Evolutionary conservation across 1,284 basidiomycete species (phyloP).

Genomic region (Kwoniella shivajii): DNA sequence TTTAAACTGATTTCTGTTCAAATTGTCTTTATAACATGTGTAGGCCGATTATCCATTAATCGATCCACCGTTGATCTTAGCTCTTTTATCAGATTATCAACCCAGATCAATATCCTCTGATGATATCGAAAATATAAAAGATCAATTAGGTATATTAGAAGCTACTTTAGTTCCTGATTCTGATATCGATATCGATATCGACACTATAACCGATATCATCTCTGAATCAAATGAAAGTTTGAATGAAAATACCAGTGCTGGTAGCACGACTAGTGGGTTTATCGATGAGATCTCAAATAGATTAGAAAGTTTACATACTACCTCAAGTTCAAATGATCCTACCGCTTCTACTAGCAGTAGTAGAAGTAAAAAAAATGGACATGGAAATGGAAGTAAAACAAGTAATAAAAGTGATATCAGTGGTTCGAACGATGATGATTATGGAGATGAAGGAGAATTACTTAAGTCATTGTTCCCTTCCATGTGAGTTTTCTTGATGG

Average conservation of each 20-base stretch:
- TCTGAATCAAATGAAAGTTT: conserved; percentile 1
- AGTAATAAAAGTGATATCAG: not conserved
- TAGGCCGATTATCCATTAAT: conserved; percentile 50
- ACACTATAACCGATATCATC: not conserved
- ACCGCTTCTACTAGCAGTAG: not conserved
- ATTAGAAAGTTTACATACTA: conserved; percentile 3
- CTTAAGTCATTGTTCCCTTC: conserved; percentile 37
- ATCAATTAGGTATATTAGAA: conserved; percentile 49
- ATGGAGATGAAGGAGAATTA: conserved; percentile 27
- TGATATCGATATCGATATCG: conserved; percentile 3
- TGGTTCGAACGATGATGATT: not conserved
- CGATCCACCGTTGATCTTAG: conserved; percentile 44
- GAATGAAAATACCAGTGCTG: conserved; percentile 10
- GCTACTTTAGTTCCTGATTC: conserved; percentile 48
- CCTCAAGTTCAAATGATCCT: not conserved
- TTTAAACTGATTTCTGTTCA: not conserved
- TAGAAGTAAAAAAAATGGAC: conserved; percentile 4
- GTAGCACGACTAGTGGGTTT: not conserved
- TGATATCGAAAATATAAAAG: conserved; percentile 32
- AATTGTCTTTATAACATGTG: not conserved
- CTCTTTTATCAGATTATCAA: conserved; percentile 46
- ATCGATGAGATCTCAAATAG: conserved; percentile 6
- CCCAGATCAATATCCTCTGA: conserved; percentile 26
- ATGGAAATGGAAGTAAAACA: conserved; percentile 1
- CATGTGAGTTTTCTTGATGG: conserved; percentile 37